Percentiles rank a stretch among this genome's conserved stretches.
phyloP scores from a whole-genome alignment of 805 yeast species.

The Schizosaccharomyces lindneri region DNA sequence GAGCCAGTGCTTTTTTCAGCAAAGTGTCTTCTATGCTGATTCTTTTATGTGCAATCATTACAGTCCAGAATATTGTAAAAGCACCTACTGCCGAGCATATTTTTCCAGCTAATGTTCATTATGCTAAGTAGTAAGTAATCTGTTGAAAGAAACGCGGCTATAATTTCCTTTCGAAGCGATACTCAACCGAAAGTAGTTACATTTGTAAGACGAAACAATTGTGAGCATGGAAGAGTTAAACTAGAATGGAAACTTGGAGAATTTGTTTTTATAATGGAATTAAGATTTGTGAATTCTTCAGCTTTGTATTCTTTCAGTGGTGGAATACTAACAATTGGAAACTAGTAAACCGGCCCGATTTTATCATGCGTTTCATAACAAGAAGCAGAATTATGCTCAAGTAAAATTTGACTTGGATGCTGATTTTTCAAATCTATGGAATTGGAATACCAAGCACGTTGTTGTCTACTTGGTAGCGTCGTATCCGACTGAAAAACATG shows the following conservation, averaged over 20 bases:
- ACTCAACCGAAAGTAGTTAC: no score
- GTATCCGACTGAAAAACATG: slow-evolving; percentile 26
- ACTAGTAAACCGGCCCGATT: not conserved
- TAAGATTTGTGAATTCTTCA: no score
- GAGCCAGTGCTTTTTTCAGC: not conserved
- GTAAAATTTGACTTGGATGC: slow-evolving; percentile 44
- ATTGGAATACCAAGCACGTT: slow-evolving; percentile 94
- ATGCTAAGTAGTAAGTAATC: not conserved
- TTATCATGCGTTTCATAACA: not conserved
- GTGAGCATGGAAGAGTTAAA: no score
- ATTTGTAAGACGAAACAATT: no score
- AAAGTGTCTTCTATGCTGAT: not conserved
- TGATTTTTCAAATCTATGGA: slow-evolving; percentile 60
- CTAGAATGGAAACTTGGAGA: no score
- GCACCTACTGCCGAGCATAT: not conserved
- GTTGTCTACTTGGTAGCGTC: slow-evolving; percentile 77
- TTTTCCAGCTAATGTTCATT: not conserved
- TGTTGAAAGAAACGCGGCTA: no score
- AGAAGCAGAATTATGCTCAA: slow-evolving; percentile 39
- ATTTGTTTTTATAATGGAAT: no score
- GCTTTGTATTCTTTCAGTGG: no score
- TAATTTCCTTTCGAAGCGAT: no score
- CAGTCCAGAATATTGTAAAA: not conserved
- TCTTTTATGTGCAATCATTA: not conserved
- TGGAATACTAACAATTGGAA: no score